Evolutionary conservation across 2,329 filamentous ascomycete genomes (phyloP), one percentile per base, ranked within the genome.

Genomic region (Pezicula carpinea): DNA sequence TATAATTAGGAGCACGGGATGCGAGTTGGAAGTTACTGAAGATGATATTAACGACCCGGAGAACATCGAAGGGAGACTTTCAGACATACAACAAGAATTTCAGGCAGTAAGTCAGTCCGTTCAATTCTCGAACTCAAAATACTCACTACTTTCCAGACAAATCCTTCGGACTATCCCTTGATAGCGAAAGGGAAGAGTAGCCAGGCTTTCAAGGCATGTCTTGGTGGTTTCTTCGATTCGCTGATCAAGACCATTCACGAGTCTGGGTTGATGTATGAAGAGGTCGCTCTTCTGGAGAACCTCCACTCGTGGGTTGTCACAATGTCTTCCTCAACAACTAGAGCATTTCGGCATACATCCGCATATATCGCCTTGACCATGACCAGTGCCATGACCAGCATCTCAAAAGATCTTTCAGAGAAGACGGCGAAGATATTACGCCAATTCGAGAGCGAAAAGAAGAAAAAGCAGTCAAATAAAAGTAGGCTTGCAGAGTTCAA

Each of bases 261-360:
- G 56, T 87, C 87, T n/a, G 86, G 87, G 19, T 70, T 88, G 17
- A 71, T 99, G 43, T 95, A 95, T 69, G 82, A 79, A 38, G 86
- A 95, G 7, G 68, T 71, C 31, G 78, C 84, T 23, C 73, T 99
- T 43, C 82, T 95, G 60, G 90, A 96, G 64, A 96, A 95, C 61
- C 79, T 97, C 40, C 83, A 90, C 57, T 77, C 88, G 48, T 99
- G 93, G 93, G 76, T 96, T 50, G 85, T 84, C 33, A 87, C 88
- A 49, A 89, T 99, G 85, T 93, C 92, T 3, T 93, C 89, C 4
- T 91, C 90, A 0, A 78, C 82, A 4, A 83, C 92, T 52, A 83
- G 93, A 46, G 90, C 93, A 2, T 96, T 99, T 68, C 81, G 93
- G 54, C 93, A 99, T 67, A 99, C 93, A 0, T 87, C 91, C 1